Base-by-base conservation (phyloP, 345 rosid genomes). In the Moricandia moricandioides region DNA sequence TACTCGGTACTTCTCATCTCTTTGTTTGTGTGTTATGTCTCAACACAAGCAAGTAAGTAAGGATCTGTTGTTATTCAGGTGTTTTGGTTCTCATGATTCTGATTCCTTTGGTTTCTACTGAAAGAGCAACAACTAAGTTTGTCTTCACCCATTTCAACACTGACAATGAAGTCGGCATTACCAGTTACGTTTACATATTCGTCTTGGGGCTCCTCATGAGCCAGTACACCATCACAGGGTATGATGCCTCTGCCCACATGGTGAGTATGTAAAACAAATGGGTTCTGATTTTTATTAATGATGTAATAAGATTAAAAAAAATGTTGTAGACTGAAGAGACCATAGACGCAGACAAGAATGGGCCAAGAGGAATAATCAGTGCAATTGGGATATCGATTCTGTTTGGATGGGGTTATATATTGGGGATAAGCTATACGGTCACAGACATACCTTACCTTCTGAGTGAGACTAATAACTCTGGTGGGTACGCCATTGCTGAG, bases 221-320 rank as follows among this genome's bases (percentile, higher is more conserved):
- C 79, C 97, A 95, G 79, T 91, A 95, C 65, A 95, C 99, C 21
- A 88, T 95, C 34, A 79, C 91, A 14, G 99, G 97, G 13, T 91
- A 91, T 60, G 97, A 95, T 82, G 97, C 97, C 1, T 95, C 99
- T 60, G 97, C 97, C 70, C 99, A 91, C 83, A 88, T 95, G 98
- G 98, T 94, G 79, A 79, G 83, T 68, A 14, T 21, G n/a, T 1
- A 6, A 13, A 29, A 34, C 14, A 12, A 40, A 16, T 5, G 39
- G 9, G 5, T 40, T 56, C 37, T 43, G 14, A 33, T 31, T 43
- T 21, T 60, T 27, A 6, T 70, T 62, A 21, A 33, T 65, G 30
- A 43, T 76, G 13, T 11, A 31, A 34, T 29, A 8, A 60, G n/a
- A 39, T 6, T 0, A 58, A n/a, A 45, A 5, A 0, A 45, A 5